Base-by-base conservation (phyloP, 495 filamentous ascomycete genomes). In the Penicillium psychrofluorescens region DNA sequence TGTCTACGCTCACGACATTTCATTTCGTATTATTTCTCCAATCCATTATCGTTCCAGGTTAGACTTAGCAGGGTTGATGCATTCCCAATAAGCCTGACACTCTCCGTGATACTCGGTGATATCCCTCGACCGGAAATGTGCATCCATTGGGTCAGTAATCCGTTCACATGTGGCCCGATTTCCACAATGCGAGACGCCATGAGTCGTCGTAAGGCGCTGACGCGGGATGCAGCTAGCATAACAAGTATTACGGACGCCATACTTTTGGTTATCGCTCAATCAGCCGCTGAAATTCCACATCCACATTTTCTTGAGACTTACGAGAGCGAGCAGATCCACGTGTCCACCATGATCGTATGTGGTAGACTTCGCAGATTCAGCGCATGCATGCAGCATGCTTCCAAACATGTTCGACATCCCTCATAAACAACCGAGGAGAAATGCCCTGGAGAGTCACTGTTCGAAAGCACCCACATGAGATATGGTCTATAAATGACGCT, bases 301-400 rank as follows among this genome's bases (percentile, higher is more conserved):
- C 22, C 22, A 22, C 2, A 22, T 4, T 22, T 6, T 22, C 22
- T 22, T 3, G 22, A 16, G 22, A 64, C 67, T 46, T 54, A 70
- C 70, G 66, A 71, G 9, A 74, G 49, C 8, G 70, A 67, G 43
- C 68, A 74, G 22, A 71, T 70, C 70, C 70, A 74, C 0, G 70
- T 69, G 48, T 74, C 70, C 1, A 74, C 57, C 55, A 72, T 44
- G 7, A 72, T 51, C 0, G 68, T 72, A 38, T 74, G 66, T 0
- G 55, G 49, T 35, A 71, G 62, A 5, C 53, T 56, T 14, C 57
- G 46, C 10, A 72, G 38, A 40, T 71, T 67, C 45, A 63, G 41
- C 1, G 68, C 64, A 40, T 74, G 68, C 16, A 70, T 40, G 13
- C 59, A 58, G 48, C 66, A 70, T 7, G 68, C 64, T 29, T 65